Percentiles rank a stretch among this genome's conserved stretches.
phyloP scores from a whole-genome alignment of 1,284 basidiomycete genomes.

The Ceratobasidium sp. region DNA sequence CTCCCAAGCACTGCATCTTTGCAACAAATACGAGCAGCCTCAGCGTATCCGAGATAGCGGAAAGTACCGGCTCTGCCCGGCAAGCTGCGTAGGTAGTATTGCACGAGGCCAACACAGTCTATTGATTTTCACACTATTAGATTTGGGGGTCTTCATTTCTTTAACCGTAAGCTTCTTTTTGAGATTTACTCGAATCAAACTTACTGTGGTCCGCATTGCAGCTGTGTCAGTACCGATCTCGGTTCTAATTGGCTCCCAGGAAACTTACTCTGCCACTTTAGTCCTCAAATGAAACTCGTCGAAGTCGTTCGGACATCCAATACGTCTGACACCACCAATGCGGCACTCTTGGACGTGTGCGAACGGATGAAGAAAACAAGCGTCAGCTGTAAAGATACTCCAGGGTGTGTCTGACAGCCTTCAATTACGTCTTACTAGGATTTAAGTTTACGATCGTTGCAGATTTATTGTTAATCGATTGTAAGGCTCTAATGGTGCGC shows the following conservation, averaged over 20 bases:
- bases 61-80: slow-evolving; percentile 55
- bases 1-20: slow-evolving; percentile 63
- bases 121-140: slow-evolving; percentile 46
- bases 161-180: slow-evolving; percentile 58
- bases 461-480: slow-evolving; percentile 63
- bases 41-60: slow-evolving; percentile 65
- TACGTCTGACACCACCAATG: slow-evolving; percentile 62
- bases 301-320: slow-evolving; percentile 65
- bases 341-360: slow-evolving; percentile 63
- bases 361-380: slow-evolving; percentile 65
- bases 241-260: not conserved
- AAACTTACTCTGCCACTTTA: slow-evolving; percentile 16
- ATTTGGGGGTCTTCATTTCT: slow-evolving; percentile 68
- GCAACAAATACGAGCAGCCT: slow-evolving; percentile 69
- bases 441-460: slow-evolving; percentile 11
- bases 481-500: slow-evolving; percentile 44
- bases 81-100: slow-evolving; percentile 55
- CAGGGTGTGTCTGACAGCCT: slow-evolving; percentile 55
- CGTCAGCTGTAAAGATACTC: slow-evolving; percentile 67
- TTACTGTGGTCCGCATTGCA: slow-evolving; percentile 3
- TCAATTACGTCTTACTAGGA: not conserved
- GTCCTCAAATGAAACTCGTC: slow-evolving; percentile 68
- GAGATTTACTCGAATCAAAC: not conserved
- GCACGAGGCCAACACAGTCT: not conserved
- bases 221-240: slow-evolving; percentile 48